Evolutionary conservation across 106 monocot genomes (phyloP).

Genomic region (Hemerocallis citrina): DNA sequence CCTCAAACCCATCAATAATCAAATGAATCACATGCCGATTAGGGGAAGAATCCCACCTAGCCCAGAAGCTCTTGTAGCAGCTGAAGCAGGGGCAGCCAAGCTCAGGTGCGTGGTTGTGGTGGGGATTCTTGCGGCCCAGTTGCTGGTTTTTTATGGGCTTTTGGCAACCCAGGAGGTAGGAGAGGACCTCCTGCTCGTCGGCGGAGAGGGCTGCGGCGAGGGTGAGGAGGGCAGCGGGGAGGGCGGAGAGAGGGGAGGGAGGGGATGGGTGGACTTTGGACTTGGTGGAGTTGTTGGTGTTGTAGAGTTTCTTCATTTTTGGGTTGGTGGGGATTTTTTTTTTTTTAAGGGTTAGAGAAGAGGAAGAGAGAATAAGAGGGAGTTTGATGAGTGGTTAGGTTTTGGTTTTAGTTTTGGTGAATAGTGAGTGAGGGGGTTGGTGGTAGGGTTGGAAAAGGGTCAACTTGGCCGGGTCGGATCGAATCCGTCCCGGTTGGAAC

Average conservation of each 20-base stretch:
- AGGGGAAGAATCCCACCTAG: slow-evolving; percentile 39
- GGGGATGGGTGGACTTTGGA: slow-evolving; percentile 34
- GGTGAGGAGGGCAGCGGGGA: slow-evolving; percentile 31
- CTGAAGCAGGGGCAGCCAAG: slow-evolving; percentile 38
- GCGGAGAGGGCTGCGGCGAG: slow-evolving; percentile 31
- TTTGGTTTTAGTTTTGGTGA: no score
- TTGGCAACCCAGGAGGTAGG: slow-evolving; percentile 24
- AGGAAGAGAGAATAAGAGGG: no score
- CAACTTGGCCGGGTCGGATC: no score
- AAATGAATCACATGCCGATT: slow-evolving; percentile 40
- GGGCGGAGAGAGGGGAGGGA: slow-evolving; percentile 4
- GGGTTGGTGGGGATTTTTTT: no score
- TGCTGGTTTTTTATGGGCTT: background rate
- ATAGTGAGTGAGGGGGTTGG: no score
- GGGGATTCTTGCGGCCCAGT: background rate
- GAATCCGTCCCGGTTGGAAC: no score
- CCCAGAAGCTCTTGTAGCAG: slow-evolving; percentile 62
- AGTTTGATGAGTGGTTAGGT: no score
- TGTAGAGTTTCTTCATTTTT: no score
- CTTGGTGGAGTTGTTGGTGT: no score
- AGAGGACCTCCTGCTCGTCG: slow-evolving; percentile 34
- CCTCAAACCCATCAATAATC: slow-evolving; percentile 40
- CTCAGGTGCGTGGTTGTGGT: slow-evolving; percentile 25
- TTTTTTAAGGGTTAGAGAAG: no score
- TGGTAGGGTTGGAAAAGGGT: no score